Evolutionary conservation across 2,329 filamentous ascomycete genomes (phyloP), one percentile per base, ranked within the genome.

Genomic region (Aquanectria penicillioides): DNA sequence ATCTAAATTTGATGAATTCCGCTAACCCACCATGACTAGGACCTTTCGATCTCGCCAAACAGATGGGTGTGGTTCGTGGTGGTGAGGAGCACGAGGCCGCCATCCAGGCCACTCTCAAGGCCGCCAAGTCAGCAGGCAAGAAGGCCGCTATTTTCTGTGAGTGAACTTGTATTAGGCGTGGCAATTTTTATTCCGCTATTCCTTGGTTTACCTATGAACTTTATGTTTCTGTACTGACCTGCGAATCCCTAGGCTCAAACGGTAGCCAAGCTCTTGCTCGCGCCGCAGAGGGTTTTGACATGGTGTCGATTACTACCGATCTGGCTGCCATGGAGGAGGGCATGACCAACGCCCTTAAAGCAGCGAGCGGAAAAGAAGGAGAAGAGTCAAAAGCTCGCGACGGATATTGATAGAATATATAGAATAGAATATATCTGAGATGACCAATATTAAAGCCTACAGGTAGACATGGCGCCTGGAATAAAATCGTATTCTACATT

Each of bases 61-160:
- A 47, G 5, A 58, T 58, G 55, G 48, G 48, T 3, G 48, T 58
- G 8, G 55, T 50, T 8, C 38, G 55, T 26, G 55, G 55, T 5
- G 55, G 55, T 6, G 40, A 47, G 10, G 55, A 58, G 18, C 55
- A 58, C 31, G 55, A 58, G 28, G 31, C 47, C 12, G 55, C 54
- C 17, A 57, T 57, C 18, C 54, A 57, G 38, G 25, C 13, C 13
- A 51, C 40, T n/a, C 40, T 57, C 12, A 51, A 46, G 23, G 54
- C 54, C 12, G 22, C 46, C 17, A 44, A 57, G 23, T 11, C 38
- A 4, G 54, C 54, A 36, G 46, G 46, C 5, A 57, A 57, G 54
- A 57, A 57, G 36, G 31, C 38, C 3, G 54, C 54, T 31, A 57
- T 57, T 26, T 57, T 57, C 20, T 57, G 54, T 57, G 20, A 50